Base-by-base conservation (phyloP, 306 rosid genomes). In the Pyrus bretschneideri region DNA sequence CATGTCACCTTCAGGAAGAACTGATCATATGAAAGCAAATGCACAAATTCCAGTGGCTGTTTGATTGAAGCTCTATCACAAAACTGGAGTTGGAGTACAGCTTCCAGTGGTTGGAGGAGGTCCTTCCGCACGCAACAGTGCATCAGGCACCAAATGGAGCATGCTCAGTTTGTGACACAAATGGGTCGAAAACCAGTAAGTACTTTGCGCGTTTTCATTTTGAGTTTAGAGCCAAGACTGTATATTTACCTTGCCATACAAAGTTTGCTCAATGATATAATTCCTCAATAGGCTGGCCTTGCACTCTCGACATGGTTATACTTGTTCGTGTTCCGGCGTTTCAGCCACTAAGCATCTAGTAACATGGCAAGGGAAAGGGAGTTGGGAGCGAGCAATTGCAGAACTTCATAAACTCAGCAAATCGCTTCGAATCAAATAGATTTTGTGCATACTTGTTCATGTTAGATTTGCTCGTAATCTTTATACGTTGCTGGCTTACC, bases 31-130 rank as follows among this genome's bases (percentile, higher is more conserved):
- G 75, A 79, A 76, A 77, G 74, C 70, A 67, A 84, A 81, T 81
- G 82, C 85, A 72, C 76, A 78, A 72, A 79, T 82, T 69, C 86
- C 84, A 61, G 67, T 85, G 81, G 82, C 86, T 79, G 83, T 86
- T 70, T 84, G 69, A 69, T 84, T 85, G 40, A 77, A 60, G 46
- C 51, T 62, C 60, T 61, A 6, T 51, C 25, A 52, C 11, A 1
- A 29, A 81, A 75, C 59, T 27, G 46, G 62, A 55, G 54, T 59
- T 29, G 2, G 49, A 71, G 18, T 27, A 59, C 61, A 71, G 51
- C 66, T 64, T 69, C 55, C 64, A 22, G 49, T 58, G 45, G 79
- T 13, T 70, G 44, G 71, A 66, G 68, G 63, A 70, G 52, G 63
- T 55, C 70, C 27, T 42, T 23, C 70, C 66, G 22, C 46, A 2